Percentiles rank a stretch among this genome's conserved stretches.
Evolutionary conservation across 768 basidiomycete species (phyloP).

Genomic region (Tricholoma bakamatsutake): DNA sequence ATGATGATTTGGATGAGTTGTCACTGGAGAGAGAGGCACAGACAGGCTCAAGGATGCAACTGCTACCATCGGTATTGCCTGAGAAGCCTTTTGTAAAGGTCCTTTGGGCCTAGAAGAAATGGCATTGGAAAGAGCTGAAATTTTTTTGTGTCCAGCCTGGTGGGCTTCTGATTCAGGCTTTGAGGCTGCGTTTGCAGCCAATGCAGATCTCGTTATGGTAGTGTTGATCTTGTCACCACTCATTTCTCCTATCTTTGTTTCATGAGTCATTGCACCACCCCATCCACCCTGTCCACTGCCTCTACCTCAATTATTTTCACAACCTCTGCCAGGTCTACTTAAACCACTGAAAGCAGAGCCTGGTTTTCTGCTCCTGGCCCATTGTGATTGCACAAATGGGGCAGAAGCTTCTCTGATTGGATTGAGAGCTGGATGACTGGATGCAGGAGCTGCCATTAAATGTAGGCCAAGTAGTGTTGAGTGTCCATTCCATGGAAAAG

Average conservation of each 20-base stretch:
- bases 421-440: conserved; percentile 18
- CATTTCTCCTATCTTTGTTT: conserved; percentile 16
- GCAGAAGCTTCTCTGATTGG: conserved; percentile 21
- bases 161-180: conserved; percentile 15
- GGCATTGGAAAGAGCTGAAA: conserved; percentile 15
- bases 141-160: conserved; percentile 15
- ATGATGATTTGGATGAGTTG: conserved; percentile 39
- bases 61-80: conserved; percentile 23
- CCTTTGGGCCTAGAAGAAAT: conserved; percentile 23
- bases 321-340: conserved; percentile 30
- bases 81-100: conserved; percentile 29
- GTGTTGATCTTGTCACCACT: conserved; percentile 15
- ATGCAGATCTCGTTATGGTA: conserved; percentile 10
- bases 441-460: conserved; percentile 40
- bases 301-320: conserved; percentile 23
- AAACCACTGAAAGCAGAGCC: conserved; percentile 43
- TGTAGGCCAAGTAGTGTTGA: not conserved
- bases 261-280: conserved; percentile 16
- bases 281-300: conserved; percentile 30
- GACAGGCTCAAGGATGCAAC: conserved; percentile 17
- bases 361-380: conserved; percentile 41
- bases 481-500: not conserved
- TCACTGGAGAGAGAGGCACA: conserved; percentile 11
- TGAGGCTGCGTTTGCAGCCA: conserved; percentile 12
- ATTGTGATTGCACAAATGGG: conserved; percentile 31